A percentile compares a stretch with the other conserved stretches of the same genome.
phyloP scores from a whole-genome alignment of 345 rosid species.

The Chamaenerion angustifolium region DNA sequence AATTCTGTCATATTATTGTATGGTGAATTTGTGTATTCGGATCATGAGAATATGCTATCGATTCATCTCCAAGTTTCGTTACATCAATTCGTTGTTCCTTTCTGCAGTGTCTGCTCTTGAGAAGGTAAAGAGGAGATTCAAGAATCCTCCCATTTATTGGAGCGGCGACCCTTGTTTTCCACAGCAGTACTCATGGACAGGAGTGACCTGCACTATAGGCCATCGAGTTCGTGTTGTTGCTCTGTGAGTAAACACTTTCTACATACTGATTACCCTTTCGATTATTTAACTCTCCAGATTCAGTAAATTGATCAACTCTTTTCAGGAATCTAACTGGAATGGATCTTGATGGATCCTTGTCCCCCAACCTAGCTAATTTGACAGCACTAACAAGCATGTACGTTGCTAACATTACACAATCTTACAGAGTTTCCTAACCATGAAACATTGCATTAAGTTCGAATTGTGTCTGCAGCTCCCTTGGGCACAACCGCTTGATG shows the following conservation, averaged over 20 bases:
- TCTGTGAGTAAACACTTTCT: conserved; percentile 35
- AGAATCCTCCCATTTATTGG: conserved; percentile 65
- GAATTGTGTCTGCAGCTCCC: conserved; percentile 35
- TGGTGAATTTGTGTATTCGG: no score
- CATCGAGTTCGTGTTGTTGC: conserved; percentile 49
- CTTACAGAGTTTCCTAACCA: neutral
- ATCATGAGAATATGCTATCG: no score
- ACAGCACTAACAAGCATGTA: conserved; percentile 75
- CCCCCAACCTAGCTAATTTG: conserved; percentile 41
- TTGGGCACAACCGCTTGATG: conserved; percentile 54
- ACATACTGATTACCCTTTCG: no score
- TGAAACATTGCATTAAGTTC: neutral
- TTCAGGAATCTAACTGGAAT: conserved; percentile 63
- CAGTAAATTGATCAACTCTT: neutral
- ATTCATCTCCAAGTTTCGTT: no score
- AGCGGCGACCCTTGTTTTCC: conserved; percentile 86
- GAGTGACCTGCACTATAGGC: conserved; percentile 52
- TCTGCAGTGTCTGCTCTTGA: conserved; percentile 42
- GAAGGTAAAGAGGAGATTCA: conserved; percentile 28
- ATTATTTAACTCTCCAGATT: no score
- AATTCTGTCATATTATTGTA: no score
- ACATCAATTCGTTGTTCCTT: no score
- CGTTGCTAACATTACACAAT: no score
- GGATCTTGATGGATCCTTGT: conserved; percentile 57
- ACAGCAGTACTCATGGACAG: conserved; percentile 59